Evolutionary conservation across 2,329 filamentous ascomycete species (phyloP).

Genomic region (Colletotrichum tanaceti): DNA sequence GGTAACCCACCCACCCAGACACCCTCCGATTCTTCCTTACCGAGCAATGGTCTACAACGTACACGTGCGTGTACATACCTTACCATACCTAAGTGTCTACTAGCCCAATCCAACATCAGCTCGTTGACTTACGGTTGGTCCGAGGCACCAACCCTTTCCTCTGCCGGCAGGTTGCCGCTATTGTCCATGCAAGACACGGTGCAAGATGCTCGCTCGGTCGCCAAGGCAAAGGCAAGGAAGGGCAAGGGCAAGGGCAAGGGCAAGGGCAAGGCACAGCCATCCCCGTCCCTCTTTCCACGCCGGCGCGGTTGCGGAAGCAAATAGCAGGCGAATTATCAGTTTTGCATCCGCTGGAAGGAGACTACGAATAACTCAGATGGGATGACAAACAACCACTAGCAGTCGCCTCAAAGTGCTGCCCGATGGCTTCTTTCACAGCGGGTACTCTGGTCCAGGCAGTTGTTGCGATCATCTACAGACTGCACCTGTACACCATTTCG

Average conservation of each 20-base stretch:
- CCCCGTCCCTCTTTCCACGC: no score
- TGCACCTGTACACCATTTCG: slow-evolving; percentile 1
- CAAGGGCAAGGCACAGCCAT: background rate
- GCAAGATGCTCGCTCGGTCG: background rate
- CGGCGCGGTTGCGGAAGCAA: background rate
- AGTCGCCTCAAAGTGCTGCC: no score
- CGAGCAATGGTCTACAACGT: no score
- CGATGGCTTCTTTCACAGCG: background rate
- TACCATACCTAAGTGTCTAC: no score
- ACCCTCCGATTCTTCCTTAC: no score
- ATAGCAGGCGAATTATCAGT: background rate
- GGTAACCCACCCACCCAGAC: background rate
- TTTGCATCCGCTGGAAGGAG: background rate
- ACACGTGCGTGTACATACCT: no score
- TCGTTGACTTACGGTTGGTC: background rate
- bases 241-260: no score
- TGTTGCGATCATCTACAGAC: background rate
- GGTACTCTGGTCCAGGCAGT: slow-evolving; percentile 3
- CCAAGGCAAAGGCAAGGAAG: no score
- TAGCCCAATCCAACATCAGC: background rate
- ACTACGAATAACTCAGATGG: no score
- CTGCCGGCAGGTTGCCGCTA: no score
- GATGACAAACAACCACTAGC: no score
- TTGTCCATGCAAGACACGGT: no score
- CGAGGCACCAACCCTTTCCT: background rate